Conservation (phyloP, 108 stramenopile species). For the Mediolabrus comicus region DNA sequence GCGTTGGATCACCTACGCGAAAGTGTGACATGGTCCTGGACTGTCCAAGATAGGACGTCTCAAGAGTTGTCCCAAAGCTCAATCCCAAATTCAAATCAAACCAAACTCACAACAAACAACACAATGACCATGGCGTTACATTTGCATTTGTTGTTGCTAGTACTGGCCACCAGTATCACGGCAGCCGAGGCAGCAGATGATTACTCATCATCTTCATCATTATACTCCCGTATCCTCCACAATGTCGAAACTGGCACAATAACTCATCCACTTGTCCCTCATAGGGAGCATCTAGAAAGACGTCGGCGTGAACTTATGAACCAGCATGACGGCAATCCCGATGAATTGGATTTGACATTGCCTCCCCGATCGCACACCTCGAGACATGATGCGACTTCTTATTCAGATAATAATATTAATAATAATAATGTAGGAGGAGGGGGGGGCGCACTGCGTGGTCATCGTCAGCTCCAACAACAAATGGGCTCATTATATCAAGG, state of each 20-base stretch:
- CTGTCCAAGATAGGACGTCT: too few relatives aligned
- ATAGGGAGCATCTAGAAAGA: constrained; percentile 22
- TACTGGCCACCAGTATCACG: not conserved
- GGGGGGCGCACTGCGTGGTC: not conserved
- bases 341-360: constrained; percentile 1
- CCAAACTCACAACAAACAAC: not conserved
- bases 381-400: too few relatives aligned
- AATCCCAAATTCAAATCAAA: not conserved
- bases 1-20: too few relatives aligned
- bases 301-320: constrained; percentile 24
- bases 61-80: too few relatives aligned
- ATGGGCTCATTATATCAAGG: constrained; percentile 65
- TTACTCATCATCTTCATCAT: not conserved
- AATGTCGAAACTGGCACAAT: constrained; percentile 27
- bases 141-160: not conserved
- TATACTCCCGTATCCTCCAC: constrained; percentile 21
- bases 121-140: not conserved
- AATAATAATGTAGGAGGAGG: not conserved
- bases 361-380: constrained; percentile 32
- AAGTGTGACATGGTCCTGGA: too few relatives aligned
- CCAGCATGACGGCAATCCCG: not conserved
- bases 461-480: constrained; percentile 40
- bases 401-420: not conserved
- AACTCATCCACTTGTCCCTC: constrained; percentile 43
- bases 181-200: not conserved